phyloP scores from a whole-genome alignment of 768 basidiomycete genomes.

The Kwoniella mangroviensis region DNA sequence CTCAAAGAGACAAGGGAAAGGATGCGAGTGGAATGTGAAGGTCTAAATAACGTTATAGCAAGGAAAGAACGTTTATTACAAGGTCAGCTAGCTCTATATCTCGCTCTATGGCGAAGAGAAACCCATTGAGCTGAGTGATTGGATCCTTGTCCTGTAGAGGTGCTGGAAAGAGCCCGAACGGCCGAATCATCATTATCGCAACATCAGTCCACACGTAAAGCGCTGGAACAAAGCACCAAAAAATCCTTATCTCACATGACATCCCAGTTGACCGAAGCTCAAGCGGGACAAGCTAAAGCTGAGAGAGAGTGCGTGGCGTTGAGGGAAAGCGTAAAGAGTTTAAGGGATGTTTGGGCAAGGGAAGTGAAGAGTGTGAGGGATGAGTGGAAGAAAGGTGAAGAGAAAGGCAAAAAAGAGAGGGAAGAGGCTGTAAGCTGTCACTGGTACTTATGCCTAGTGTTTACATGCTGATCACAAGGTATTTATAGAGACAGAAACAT shows the following conservation, averaged over 20 bases:
- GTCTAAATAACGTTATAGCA: constrained; percentile 51
- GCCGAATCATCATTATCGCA: constrained; percentile 48
- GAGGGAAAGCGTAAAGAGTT: constrained; percentile 52
- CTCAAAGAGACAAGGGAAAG: constrained; percentile 55
- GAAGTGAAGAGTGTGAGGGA: constrained; percentile 44
- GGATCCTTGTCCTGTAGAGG: constrained; percentile 35
- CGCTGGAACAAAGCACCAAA: constrained; percentile 45
- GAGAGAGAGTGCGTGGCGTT: constrained; percentile 52
- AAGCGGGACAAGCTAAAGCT: constrained; percentile 46
- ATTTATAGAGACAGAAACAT: constrained; percentile 42
- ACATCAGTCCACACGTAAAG: constrained; percentile 39
- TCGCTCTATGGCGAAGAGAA: background rate
- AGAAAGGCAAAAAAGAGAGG: constrained; percentile 40
- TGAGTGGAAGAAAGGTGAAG: constrained; percentile 39
- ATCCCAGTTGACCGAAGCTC: constrained; percentile 45
- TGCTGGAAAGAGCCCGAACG: constrained; percentile 53
- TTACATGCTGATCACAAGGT: background rate
- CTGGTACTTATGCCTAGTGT: too few species aligned
- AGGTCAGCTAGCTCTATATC: constrained; percentile 28
- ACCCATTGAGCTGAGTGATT: background rate
- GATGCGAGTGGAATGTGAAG: constrained; percentile 51
- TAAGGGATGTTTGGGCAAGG: constrained; percentile 51
- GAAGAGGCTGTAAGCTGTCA: constrained; percentile 50
- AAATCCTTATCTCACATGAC: constrained; percentile 44
- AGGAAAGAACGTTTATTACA: constrained; percentile 53